Evolutionary conservation across 306 rosid species (phyloP).

Genomic region (Castanospermum australe): DNA sequence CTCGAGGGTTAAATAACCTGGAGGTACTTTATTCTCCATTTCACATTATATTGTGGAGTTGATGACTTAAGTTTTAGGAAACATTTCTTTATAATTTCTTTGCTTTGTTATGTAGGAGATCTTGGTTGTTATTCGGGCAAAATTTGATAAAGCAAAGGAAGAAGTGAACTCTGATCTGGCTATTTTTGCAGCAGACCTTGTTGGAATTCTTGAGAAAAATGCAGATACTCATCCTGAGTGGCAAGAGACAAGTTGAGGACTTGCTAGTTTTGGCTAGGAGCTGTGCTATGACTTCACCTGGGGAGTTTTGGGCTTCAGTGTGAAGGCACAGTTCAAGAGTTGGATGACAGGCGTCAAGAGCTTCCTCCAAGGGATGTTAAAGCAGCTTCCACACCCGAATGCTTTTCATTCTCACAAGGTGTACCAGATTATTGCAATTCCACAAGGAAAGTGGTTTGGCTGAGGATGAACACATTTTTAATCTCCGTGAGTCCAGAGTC

Average conservation of each 20-base stretch:
- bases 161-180: constrained; percentile 90
- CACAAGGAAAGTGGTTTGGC: constrained; percentile 94
- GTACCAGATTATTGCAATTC: constrained; percentile 91
- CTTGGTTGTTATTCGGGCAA: constrained; percentile 76
- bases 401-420: constrained; percentile 97
- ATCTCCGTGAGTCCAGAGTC: constrained; percentile 79
- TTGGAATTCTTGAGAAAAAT: constrained; percentile 91
- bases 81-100: constrained; percentile 18
- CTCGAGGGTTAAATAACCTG: constrained; percentile 88
- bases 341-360: constrained; percentile 99
- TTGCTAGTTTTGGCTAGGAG: constrained; percentile 93
- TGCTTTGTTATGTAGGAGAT: constrained; percentile 67
- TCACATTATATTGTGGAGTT: constrained; percentile 10
- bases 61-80: constrained; percentile 27
- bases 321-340: constrained; percentile 97
- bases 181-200: constrained; percentile 92
- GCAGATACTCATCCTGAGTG: constrained; percentile 92
- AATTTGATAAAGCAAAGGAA: constrained; percentile 94
- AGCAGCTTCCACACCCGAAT: constrained; percentile 95
- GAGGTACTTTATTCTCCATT: constrained; percentile 59
- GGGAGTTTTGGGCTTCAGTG: constrained; percentile 99
- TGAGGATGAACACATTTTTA: constrained; percentile 81
- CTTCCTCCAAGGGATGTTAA: constrained; percentile 82
- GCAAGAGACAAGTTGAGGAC: constrained; percentile 96
- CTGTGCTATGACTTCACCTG: constrained; percentile 90